Base-by-base conservation (phyloP, 192 early-diverging fungal genomes). In the Nowakowskiella sp. region DNA sequence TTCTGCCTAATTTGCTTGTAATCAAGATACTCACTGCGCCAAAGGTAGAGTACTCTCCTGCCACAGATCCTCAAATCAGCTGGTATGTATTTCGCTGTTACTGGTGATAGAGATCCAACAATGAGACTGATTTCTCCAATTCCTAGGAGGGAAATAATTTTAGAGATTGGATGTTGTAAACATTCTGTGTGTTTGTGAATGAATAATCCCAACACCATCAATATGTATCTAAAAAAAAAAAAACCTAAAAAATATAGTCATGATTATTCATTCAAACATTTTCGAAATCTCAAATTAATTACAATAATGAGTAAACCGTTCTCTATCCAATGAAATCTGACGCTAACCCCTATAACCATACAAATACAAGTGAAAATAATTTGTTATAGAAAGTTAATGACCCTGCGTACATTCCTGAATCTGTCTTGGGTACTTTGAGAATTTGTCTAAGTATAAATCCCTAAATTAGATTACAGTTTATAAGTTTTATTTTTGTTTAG, bases 101-200 rank as follows among this genome's bases (percentile, higher is more conserved):
- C 75, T 23, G 87, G 60, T 0, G 80, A 61, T 45, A 88, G 73
- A 3, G 77, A 79, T 2, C 74, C 62, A 31, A 85, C 68, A 24
- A 88, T 76, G 64, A 85, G 73, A 43, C 84, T 84, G 47, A 83
- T 76, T 73, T 80, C 77, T 55, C 52, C 82, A 57, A 71, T 64
- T 1, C 77, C 76, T 31, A 82, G 72, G 19, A 79, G 58, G 24
- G 68, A 28, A 23, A 65, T 51, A 39, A 62, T 61, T 4, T 19
- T 62, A 4, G 56, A 56, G 16, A 66, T 78, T 10, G 76, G 80
- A 26, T 53, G 77, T 49, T 81, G 84, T 0, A 85, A 62, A 31
- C 72, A 67, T 26, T 59, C 58, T 29, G 76, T 72, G 49, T 63
- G 64, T 0, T 84, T 61, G 53, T 75, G 83, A 13, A 61, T 28